phyloP scores from a whole-genome alignment of 1,284 basidiomycete species.

The Leccinum subfulvum region DNA sequence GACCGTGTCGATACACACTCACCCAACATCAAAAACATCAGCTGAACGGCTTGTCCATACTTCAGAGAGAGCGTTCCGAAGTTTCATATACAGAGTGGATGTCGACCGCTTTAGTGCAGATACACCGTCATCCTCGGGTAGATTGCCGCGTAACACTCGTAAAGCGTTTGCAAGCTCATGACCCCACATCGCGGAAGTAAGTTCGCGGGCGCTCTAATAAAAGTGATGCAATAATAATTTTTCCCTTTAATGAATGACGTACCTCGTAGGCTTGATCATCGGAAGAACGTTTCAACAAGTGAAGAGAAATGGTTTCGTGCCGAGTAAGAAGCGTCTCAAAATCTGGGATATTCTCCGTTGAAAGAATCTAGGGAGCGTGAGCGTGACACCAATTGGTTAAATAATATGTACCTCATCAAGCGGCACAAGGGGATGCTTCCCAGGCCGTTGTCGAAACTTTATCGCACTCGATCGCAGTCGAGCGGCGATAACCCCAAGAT shows the following conservation, averaged over 20 bases:
- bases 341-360: constrained; percentile 47
- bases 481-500: constrained; percentile 89
- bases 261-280: constrained; percentile 81
- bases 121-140: constrained; percentile 31
- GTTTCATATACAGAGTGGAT: constrained; percentile 47
- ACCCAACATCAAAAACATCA: constrained; percentile 80
- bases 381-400: not conserved
- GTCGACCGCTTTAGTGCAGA: constrained; percentile 34
- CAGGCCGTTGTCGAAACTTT: constrained; percentile 46
- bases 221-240: constrained; percentile 4
- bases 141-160: constrained; percentile 51
- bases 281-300: constrained; percentile 64
- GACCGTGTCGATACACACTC: constrained; percentile 25
- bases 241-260: constrained; percentile 19
- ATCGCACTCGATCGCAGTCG: constrained; percentile 64
- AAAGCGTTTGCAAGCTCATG: constrained; percentile 69
- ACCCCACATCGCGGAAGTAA: constrained; percentile 70
- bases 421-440: constrained; percentile 43
- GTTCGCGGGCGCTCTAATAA: constrained; percentile 56
- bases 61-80: constrained; percentile 60
- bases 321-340: constrained; percentile 57
- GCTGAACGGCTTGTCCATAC: constrained; percentile 66
- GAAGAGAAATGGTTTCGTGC: constrained; percentile 62
- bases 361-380: constrained; percentile 49
- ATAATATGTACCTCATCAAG: constrained; percentile 62